These are phyloP conservation scores for Eucalyptus lansdowneana DNA, from an alignment of 345 rosid species.

Conservation along the genomic window DNA sequence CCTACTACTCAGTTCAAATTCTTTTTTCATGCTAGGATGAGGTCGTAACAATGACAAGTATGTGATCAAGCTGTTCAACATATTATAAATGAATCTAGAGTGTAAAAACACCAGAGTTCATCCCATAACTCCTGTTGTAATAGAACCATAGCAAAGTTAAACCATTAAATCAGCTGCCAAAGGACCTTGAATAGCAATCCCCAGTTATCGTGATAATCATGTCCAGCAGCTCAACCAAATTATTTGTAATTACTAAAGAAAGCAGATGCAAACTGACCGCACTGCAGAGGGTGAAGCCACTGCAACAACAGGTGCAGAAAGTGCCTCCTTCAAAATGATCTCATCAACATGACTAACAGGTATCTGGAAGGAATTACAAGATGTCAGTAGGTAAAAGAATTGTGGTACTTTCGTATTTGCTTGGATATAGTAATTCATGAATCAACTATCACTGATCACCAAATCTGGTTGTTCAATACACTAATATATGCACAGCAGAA, in stretches of 20 bases:
- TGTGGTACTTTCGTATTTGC: neutral
- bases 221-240: neutral
- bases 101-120: neutral
- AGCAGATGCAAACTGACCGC: slow-evolving; percentile 19
- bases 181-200: neutral
- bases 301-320: slow-evolving; percentile 64
- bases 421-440: neutral
- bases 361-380: slow-evolving; percentile 26
- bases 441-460: neutral
- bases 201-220: neutral
- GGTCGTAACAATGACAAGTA: neutral
- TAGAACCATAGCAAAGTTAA: neutral
- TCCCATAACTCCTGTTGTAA: neutral
- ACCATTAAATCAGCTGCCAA: neutral
- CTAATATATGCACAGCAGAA: neutral
- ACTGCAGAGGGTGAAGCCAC: slow-evolving; percentile 95
- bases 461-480: neutral
- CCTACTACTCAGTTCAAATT: neutral
- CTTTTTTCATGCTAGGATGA: neutral
- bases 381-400: neutral
- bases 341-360: slow-evolving; percentile 62
- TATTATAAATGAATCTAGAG: neutral
- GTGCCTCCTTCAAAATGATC: slow-evolving; percentile 44
- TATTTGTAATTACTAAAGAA: neutral
- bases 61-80: neutral